A percentile compares a stretch with the other conserved stretches of the same genome.
These are phyloP conservation scores for Candida sanyiensis DNA, from an alignment of 805 yeast genomes.

Conservation along the genomic window DNA sequence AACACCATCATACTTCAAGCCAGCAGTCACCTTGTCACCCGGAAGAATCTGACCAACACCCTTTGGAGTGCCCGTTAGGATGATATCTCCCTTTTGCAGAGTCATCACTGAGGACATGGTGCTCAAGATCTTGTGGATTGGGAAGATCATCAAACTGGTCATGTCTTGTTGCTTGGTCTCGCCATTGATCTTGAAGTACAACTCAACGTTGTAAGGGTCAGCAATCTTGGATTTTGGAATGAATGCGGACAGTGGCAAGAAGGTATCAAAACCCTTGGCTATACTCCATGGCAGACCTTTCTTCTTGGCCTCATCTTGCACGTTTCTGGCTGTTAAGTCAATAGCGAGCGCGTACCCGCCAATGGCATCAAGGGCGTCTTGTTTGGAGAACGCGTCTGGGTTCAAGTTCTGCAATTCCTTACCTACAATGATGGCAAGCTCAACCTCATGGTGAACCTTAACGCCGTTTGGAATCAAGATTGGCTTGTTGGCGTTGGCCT, in stretches of 20 bases:
- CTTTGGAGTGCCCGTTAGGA: conserved; percentile 94
- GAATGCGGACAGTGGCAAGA: conserved; percentile 76
- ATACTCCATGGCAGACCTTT: conserved; percentile 96
- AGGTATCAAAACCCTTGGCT: conserved; percentile 95
- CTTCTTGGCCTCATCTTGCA: conserved; percentile 89
- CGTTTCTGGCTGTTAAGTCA: conserved; percentile 93
- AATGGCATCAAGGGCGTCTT: conserved; percentile 72
- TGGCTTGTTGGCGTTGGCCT: conserved; percentile 16
- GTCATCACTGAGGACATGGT: conserved; percentile 89
- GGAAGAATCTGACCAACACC: conserved; percentile 86
- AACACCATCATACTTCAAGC: conserved; percentile 49
- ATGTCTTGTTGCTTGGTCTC: conserved; percentile 63
- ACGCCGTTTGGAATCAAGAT: conserved; percentile 76
- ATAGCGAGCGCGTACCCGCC: conserved; percentile 86
- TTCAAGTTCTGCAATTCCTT: conserved; percentile 57
- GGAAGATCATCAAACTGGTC: conserved; percentile 82
- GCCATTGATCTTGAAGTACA: conserved; percentile 66
- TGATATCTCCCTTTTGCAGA: conserved; percentile 81
- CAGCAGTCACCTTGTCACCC: conserved; percentile 73
- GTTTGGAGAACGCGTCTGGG: conserved; percentile 46
- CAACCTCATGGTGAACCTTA: conserved; percentile 87
- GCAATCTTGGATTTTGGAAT: conserved; percentile 62
- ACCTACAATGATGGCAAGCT: conserved; percentile 73
- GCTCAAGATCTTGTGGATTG: conserved; percentile 72
- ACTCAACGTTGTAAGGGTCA: conserved; percentile 67